A percentile compares a stretch with the other conserved stretches of the same genome.
Evolutionary conservation across 2,329 filamentous ascomycete genomes (phyloP).

Genomic region (Pseudogymnoascus sp.): DNA sequence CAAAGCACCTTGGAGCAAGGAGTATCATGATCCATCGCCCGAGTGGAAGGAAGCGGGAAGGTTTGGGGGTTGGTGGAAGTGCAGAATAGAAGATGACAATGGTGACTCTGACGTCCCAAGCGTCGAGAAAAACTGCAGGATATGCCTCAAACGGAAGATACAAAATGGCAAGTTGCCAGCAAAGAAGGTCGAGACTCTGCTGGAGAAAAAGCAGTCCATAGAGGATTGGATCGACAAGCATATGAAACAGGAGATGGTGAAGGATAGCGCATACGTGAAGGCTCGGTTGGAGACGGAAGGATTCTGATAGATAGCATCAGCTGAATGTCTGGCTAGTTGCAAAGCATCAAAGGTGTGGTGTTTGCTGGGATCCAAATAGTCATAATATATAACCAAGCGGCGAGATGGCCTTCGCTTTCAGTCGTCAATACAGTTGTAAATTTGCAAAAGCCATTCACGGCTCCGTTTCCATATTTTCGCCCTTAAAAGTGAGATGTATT

Average conservation of each 20-base stretch:
- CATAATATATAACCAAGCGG: neutral
- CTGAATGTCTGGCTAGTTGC: neutral
- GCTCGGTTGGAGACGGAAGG: neutral
- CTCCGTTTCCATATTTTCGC: constrained; percentile 26
- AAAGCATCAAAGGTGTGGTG: neutral
- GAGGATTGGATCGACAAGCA: constrained; percentile 2
- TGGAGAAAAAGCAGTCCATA: neutral
- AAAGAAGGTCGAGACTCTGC: neutral
- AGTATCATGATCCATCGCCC: constrained; percentile 21
- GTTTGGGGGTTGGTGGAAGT: constrained; percentile 24
- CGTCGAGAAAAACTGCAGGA: neutral
- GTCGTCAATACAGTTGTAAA: neutral
- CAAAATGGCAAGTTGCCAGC: neutral
- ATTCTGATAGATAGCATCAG: neutral
- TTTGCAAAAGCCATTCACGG: neutral
- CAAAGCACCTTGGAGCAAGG: constrained; percentile 17
- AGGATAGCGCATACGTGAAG: neutral
- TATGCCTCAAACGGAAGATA: neutral
- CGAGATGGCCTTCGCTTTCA: neutral
- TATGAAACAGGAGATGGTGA: constrained; percentile 1
- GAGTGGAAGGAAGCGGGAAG: constrained; percentile 21
- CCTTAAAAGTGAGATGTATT: constrained; percentile 45
- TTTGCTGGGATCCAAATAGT: neutral
- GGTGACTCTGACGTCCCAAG: constrained; percentile 10
- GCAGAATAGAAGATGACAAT: constrained; percentile 15